phyloP scores from a whole-genome alignment of 2,329 filamentous ascomycete genomes.

The Fusarium sp. region DNA sequence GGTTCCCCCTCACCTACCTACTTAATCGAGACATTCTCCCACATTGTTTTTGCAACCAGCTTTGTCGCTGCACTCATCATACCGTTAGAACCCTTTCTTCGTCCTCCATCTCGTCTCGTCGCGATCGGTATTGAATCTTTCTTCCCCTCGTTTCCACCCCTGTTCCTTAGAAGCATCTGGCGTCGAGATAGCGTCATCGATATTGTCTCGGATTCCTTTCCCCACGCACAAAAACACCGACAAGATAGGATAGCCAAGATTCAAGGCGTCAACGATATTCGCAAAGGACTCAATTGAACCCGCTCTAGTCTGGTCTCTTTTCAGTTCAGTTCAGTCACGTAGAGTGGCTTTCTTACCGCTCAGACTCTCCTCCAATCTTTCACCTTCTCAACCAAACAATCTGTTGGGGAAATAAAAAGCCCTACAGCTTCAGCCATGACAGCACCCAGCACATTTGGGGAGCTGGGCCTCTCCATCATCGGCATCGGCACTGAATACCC shows the following conservation, averaged over 20 bases:
- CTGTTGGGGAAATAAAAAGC: constrained; percentile 26
- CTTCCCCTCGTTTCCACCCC: constrained; percentile 13
- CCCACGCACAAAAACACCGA: constrained; percentile 10
- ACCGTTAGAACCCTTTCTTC: background rate
- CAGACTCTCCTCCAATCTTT: background rate
- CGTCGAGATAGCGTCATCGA: constrained; percentile 39
- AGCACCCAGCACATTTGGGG: constrained; percentile 54
- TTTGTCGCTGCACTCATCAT: background rate
- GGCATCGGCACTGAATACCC: constrained; percentile 71
- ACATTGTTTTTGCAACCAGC: background rate
- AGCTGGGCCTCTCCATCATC: constrained; percentile 69
- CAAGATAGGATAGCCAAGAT: constrained; percentile 11
- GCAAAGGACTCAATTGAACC: constrained; percentile 16
- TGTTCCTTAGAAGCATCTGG: constrained; percentile 26
- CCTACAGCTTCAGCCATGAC: constrained; percentile 50
- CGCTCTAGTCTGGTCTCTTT: background rate
- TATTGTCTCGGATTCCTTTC: background rate
- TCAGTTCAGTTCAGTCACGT: background rate
- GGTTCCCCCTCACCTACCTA: background rate
- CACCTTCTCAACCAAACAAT: constrained; percentile 30
- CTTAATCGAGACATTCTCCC: background rate
- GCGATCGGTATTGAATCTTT: background rate
- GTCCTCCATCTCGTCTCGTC: background rate
- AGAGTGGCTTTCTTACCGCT: background rate
- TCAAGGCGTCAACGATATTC: constrained; percentile 27